Evolutionary conservation across 1,284 basidiomycete species (phyloP).

Genomic region (Malassezia cuniculi): DNA sequence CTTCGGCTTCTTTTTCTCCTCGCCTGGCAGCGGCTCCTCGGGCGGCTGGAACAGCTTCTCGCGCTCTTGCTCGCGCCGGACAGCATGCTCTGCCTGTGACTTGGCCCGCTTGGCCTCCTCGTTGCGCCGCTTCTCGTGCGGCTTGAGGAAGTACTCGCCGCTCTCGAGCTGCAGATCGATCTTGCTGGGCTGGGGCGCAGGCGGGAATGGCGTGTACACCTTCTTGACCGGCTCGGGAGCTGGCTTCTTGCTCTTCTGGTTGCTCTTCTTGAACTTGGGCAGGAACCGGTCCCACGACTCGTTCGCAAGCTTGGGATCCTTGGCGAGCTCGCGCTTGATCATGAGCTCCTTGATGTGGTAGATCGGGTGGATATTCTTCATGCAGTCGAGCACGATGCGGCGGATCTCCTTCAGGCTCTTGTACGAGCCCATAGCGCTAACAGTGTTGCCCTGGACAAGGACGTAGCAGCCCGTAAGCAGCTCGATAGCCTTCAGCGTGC

Average conservation of each 20-base stretch:
- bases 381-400: constrained; percentile 88
- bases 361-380: constrained; percentile 99
- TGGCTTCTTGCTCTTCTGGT: constrained; percentile 58
- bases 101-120: constrained; percentile 18
- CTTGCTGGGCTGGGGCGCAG: constrained; percentile 83
- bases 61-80: constrained; percentile 24
- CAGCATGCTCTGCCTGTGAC: constrained; percentile 41
- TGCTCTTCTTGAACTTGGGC: constrained; percentile 85
- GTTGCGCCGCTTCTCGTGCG: constrained; percentile 57
- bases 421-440: constrained; percentile 91
- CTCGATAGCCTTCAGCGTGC: constrained; percentile 96
- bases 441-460: constrained; percentile 93
- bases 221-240: constrained; percentile 58
- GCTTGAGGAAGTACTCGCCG: constrained; percentile 93
- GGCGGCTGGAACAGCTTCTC: constrained; percentile 26
- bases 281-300: constrained; percentile 97
- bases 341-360: constrained; percentile 99
- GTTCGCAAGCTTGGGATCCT: constrained; percentile 85
- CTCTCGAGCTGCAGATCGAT: constrained; percentile 87
- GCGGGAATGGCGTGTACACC: constrained; percentile 97
- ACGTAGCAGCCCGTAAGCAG: constrained; percentile 93
- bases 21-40: constrained; percentile 15
- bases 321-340: constrained; percentile 93
- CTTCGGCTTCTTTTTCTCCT: constrained; percentile 6
- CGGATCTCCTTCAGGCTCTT: constrained; percentile 92